Base-by-base conservation (phyloP, 106 monocot species). In the Dactylorhiza incarnata region DNA sequence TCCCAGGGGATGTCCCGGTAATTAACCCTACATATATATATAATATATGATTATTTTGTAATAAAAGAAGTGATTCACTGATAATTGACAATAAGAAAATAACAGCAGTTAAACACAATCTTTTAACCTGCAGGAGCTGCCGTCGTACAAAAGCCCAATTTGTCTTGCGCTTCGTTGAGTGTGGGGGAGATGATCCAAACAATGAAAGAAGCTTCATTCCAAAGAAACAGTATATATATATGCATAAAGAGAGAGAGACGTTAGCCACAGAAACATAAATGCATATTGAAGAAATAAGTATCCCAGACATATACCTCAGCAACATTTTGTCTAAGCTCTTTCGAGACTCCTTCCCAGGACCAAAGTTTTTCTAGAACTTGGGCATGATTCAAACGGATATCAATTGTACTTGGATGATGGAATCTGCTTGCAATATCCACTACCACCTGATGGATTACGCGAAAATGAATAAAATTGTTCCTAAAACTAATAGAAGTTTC, bases 371-470 rank as follows among this genome's bases (percentile, higher is more conserved):
- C 87, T 52, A 91, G 83, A 50, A 94, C 67, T 80, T 84, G 81
- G 49, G 84, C 83, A 78, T 97, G 97, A 89, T 91, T 94, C 68
- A 97, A 78, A 77, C 81, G 86, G 26, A 97, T 88, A 74, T 87
- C 84, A 45, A 97, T 80, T 72, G 85, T 68, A 77, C 86, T 81
- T 49, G 77, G 65, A 85, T 84, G 77, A 74, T 81, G 86, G 66
- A 94, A 89, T 10, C 69, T 81, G 66, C 76, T 74, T 48, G 54
- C 79, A 71, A 97, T 83, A 72, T 97, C 97, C 78, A 93, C 48
- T 11, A 70, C 86, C 65, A 92, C 88, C 95, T 95, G 81, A 29
- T 52, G 72, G 7, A 72, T 72, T 49, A 9, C 5, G 9, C 49
- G 49, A 22, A 48, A 20, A 48, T 49, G 48, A 72, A 72, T 24